A percentile compares a stretch with the other conserved stretches of the same genome.
Conservation (phyloP, 208 protist genomes). For the Plasmodiophora brassicae region DNA sequence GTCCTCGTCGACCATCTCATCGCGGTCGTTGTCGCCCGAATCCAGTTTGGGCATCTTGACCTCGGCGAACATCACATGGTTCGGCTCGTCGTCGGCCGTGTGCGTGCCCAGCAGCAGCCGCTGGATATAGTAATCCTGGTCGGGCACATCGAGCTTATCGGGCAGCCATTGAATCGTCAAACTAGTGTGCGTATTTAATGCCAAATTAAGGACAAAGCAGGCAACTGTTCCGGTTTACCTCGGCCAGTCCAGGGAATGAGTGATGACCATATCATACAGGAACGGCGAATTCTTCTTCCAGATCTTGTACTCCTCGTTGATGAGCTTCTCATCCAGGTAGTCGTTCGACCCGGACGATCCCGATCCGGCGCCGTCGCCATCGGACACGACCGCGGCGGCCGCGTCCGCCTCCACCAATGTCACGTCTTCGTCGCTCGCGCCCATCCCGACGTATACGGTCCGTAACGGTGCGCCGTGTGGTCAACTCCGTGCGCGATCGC, state of each 20-base stretch:
- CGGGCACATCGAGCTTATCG: slow-evolving; percentile 38
- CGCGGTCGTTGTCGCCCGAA: neutral
- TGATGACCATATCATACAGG: slow-evolving; percentile 78
- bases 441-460: too few species aligned
- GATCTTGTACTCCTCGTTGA: slow-evolving; percentile 57
- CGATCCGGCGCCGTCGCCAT: neutral
- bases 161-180: slow-evolving; percentile 64
- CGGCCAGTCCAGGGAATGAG: slow-evolving; percentile 78
- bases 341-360: slow-evolving; percentile 10
- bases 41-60: slow-evolving; percentile 62
- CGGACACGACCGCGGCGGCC: neutral
- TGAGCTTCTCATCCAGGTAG: slow-evolving; percentile 36
- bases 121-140: slow-evolving; percentile 64
- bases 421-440: too few species aligned
- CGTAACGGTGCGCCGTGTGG: too few species aligned
- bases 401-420: too few species aligned
- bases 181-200: slow-evolving; percentile 49
- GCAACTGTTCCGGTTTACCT: neutral
- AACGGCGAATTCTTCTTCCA: slow-evolving; percentile 76
- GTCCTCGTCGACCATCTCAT: neutral
- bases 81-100: slow-evolving; percentile 74
- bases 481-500: too few species aligned
- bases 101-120: slow-evolving; percentile 78
- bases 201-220: neutral
- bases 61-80: slow-evolving; percentile 78